A percentile compares a stretch with the other conserved stretches of the same genome.
phyloP scores from a whole-genome alignment of 306 rosid genomes.

The Acmispon strigosus region DNA sequence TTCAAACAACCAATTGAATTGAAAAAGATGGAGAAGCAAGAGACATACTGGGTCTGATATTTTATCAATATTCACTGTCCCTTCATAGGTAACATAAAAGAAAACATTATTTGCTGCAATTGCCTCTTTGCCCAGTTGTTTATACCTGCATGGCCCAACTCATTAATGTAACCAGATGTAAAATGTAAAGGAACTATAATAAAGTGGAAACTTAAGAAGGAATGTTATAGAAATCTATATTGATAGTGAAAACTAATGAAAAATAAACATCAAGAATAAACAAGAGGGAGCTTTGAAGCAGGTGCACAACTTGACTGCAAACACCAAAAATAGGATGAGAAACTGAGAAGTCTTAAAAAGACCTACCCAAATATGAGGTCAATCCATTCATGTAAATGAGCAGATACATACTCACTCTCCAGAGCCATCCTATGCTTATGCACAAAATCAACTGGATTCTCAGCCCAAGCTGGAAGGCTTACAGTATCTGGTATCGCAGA shows the following conservation, averaged over 20 bases:
- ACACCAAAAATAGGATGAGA: neutral
- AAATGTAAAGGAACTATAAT: conserved; percentile 9
- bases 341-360: neutral
- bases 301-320: neutral
- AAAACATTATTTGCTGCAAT: conserved; percentile 82
- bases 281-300: conserved; percentile 9
- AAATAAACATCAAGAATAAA: conserved; percentile 3
- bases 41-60: conserved; percentile 81
- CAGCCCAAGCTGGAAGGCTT: conserved; percentile 93
- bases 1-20: conserved; percentile 7
- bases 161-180: conserved; percentile 15
- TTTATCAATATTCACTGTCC: conserved; percentile 93
- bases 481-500: conserved; percentile 55
- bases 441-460: conserved; percentile 83
- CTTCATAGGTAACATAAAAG: conserved; percentile 91
- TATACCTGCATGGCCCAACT: conserved; percentile 61
- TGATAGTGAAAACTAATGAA: conserved; percentile 19
- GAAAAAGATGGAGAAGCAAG: conserved; percentile 16
- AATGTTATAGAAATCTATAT: conserved; percentile 8
- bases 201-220: conserved; percentile 19
- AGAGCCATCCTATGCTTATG: conserved; percentile 96
- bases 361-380: conserved; percentile 95
- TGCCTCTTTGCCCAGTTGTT: conserved; percentile 94
- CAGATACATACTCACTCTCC: conserved; percentile 89
- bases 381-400: conserved; percentile 96